These are phyloP conservation scores for Cercophora scortea DNA, from an alignment of 495 filamentous ascomycete species.

Conservation along the genomic window DNA sequence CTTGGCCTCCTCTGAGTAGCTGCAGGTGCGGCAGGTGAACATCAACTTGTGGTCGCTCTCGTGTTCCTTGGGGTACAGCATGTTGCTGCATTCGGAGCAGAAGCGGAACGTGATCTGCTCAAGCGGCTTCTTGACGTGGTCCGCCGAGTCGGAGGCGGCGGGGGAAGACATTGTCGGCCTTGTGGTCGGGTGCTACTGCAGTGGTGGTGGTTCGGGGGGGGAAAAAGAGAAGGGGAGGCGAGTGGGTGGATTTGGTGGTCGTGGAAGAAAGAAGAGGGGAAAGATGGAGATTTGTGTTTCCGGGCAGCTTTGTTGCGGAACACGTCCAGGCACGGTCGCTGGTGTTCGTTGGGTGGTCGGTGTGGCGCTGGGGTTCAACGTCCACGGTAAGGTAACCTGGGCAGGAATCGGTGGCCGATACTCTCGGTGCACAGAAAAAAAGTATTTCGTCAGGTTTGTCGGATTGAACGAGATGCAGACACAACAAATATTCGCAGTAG, in stretches of 20 bases:
- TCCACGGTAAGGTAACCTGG: no score
- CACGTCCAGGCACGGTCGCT: no score
- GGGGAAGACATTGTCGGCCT: constrained; percentile 49
- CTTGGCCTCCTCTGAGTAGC: constrained; percentile 75
- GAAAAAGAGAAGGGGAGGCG: neutral
- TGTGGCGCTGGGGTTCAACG: no score
- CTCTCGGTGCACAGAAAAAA: no score
- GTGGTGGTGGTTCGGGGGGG: neutral
- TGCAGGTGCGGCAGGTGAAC: constrained; percentile 78
- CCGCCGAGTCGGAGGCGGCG: constrained; percentile 41
- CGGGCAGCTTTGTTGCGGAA: no score
- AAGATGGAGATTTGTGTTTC: no score
- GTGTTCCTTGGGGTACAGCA: constrained; percentile 96
- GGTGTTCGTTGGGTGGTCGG: no score
- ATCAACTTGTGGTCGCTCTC: constrained; percentile 43
- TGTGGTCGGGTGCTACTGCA: neutral
- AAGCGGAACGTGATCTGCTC: constrained; percentile 92
- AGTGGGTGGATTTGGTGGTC: neutral
- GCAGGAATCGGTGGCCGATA: no score
- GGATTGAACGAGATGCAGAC: no score
- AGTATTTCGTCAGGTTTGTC: no score
- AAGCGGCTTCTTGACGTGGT: constrained; percentile 41
- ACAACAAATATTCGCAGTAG: no score
- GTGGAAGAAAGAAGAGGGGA: neutral
- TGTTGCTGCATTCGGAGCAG: constrained; percentile 97